Base-by-base conservation (phyloP, 345 rosid species). In the Garcia nutans region DNA sequence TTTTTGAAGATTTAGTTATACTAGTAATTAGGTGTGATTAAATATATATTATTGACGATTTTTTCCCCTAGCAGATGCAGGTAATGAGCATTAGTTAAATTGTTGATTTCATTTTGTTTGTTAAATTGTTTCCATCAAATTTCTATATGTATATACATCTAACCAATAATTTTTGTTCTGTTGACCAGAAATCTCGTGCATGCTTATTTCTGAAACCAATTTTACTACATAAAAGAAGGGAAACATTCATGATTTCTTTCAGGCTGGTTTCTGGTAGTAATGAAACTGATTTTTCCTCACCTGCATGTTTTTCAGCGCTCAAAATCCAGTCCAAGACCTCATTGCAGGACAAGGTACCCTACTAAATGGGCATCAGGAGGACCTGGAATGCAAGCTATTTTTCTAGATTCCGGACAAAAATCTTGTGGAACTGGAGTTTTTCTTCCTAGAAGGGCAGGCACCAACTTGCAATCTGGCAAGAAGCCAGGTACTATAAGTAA, bases 381-480 rank as follows among this genome's bases (percentile, higher is more conserved):
- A 2, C 81, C 85, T 1, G 90, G 92, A 45, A 95, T 90, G 96
- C 97, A 89, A 84, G 97, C 97, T 8, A 63, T 93, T 69, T 93
- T 95, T 77, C 76, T 91, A 56, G 94, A 86, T 60, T 83, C 96
- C 0, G 89, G 93, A 19, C 75, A 83, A 28, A 85, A 77, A 79
- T 77, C 94, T 63, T 66, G 88, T 9, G 97, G 99, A 5, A 95
- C 99, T 42, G 99, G 97, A 54, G 97, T 95, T 65, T 95, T 93
- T 75, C 89, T 93, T 67, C 99, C 99, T 0, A 84, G 65, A 37
- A 78, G 70, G n/a, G 71, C 79, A 6, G 90, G 86, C 20, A 52
- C 83, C 15, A 76, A 80, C 67, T 79, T 70, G 62, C 89, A 77
- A 6, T 67, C 85, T 8, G 73, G 47, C 78, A 88, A 81, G 78